phyloP scores from a whole-genome alignment of 129 eudicot genomes.

The Chrysanthemum lavandulifolium region DNA sequence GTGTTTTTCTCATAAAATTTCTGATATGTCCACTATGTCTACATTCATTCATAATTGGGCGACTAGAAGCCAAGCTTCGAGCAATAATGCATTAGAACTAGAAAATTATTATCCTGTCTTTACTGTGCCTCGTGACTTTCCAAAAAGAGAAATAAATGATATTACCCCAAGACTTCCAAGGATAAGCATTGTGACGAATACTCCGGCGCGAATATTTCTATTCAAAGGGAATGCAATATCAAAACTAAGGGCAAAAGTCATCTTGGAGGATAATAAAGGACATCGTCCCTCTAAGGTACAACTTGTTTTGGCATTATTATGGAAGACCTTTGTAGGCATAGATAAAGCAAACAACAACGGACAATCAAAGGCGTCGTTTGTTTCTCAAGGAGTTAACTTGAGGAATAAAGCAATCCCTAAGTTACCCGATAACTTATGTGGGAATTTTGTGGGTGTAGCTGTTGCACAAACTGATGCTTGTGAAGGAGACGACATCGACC shows the following conservation, averaged over 20 bases:
- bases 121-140: conserved; percentile 7
- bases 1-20: too few species aligned
- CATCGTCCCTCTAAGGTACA: conserved; percentile 21
- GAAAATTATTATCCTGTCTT: conserved; percentile 6
- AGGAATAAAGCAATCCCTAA: conserved; percentile 24
- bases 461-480: background rate
- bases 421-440: conserved; percentile 3
- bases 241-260: conserved; percentile 5
- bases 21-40: too few species aligned
- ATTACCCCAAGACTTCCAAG: conserved; percentile 1
- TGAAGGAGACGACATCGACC: conserved; percentile 3
- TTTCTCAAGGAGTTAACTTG: conserved; percentile 19
- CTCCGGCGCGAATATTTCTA: conserved; percentile 3
- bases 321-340: conserved; percentile 20
- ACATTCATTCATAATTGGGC: background rate
- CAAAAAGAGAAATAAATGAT: conserved; percentile 1
- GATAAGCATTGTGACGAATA: background rate
- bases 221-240: conserved; percentile 22
- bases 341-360: conserved; percentile 19
- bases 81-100: background rate
- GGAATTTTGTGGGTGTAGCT: conserved; percentile 20
- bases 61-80: background rate
- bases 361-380: conserved; percentile 13
- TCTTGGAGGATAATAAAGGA: background rate
- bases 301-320: conserved; percentile 20